Conservation (phyloP, 169 alveolate genomes). For the Cryptosporidium ubiquitum region DNA sequence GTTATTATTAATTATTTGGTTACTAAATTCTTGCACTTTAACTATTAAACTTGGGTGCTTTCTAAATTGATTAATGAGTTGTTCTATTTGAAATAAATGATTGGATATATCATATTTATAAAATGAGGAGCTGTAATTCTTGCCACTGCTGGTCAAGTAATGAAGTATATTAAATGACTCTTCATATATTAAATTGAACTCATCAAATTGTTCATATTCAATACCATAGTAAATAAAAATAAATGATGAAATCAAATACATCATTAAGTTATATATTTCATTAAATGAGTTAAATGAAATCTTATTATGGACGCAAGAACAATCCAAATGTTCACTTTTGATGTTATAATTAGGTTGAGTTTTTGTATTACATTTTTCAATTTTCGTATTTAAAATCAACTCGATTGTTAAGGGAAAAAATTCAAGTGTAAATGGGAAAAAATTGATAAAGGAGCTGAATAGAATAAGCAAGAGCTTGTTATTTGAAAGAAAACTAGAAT, state of each 20-base stretch:
- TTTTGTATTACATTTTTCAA: neutral
- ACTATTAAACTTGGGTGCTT: neutral
- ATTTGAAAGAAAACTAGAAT: constrained; percentile 2
- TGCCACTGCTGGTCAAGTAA: constrained; percentile 10
- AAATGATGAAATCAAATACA: constrained; percentile 14
- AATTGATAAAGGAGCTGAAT: neutral
- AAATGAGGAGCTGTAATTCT: constrained; percentile 8
- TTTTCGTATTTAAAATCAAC: constrained; percentile 9
- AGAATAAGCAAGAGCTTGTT: neutral
- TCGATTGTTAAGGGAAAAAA: constrained; percentile 6
- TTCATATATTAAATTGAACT: constrained; percentile 21
- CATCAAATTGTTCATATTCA: neutral
- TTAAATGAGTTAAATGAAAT: neutral
- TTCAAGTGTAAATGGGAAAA: constrained; percentile 15
- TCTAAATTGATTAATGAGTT: neutral
- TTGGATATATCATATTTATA: neutral
- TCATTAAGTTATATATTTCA: neutral
- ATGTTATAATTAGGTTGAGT: neutral
- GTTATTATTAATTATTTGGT: neutral
- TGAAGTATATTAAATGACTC: constrained; percentile 43
- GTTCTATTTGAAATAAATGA: constrained; percentile 10
- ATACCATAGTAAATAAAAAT: constrained; percentile 31
- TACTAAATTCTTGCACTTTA: neutral
- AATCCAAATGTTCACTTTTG: neutral
- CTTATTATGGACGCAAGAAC: neutral